Evolutionary conservation across 106 monocot species (phyloP), one percentile per base, ranked within the genome.

Genomic region (Allium fistulosum): DNA sequence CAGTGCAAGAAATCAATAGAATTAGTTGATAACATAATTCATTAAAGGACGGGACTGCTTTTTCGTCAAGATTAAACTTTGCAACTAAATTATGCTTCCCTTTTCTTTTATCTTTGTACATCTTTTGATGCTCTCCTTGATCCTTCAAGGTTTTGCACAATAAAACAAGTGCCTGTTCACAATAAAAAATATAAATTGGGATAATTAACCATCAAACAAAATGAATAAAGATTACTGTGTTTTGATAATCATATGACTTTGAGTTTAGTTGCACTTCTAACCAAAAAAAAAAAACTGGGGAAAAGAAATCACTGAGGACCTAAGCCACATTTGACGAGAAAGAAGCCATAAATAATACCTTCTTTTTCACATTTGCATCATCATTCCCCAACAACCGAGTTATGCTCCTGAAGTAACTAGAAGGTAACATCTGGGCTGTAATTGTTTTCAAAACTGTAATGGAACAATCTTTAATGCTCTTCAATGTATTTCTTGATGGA

Each of bases 141-240:
- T 81, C 84, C 73, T 80, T 93, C 14, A 83, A 37, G 68, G 76
- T 76, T 57, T 93, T 87, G 71, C 74, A 90, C 57, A 99, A 76
- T 7, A 91, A 51, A 9, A 76, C 73, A 47, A 99, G 81, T 18
- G 83, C 50, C 99, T 95, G 81, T 61, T 69, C 13, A 66, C 59
- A 63, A 79, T 55, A 37, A 37, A 37, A 37, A 37, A 2, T 37
- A 37, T 37, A 37, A 37, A 37, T 5, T 4, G 37, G 37, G 37
- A 37, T 37, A 37, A 37, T 37, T 1, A 37, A 37, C 37, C 22
- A 22, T 22, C 22, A 37, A 37, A 37, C 37, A 37, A 37, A 37
- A 37, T 37, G 37, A 37, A 37, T 37, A 37, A 37, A 37, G 37
- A 37, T 37, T 37, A 37, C 37, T 5, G 37, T 37, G 37, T 37